Conservation (phyloP, 352 stramenopile genomes). For the Phytophthora aleatoria region DNA sequence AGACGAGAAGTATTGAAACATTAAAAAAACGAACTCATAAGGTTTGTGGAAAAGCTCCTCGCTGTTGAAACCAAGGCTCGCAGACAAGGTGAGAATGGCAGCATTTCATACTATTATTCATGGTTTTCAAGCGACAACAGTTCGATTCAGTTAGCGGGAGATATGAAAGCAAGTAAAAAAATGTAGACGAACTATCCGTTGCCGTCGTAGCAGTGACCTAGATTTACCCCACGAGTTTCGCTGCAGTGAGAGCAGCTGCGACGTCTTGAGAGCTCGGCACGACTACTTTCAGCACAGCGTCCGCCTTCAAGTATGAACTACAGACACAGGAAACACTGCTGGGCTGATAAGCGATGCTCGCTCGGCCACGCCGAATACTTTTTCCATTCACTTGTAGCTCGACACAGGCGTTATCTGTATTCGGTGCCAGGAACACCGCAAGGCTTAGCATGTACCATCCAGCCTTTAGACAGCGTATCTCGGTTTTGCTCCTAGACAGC, state of each 20-base stretch:
- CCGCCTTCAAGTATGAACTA: neutral
- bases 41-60: too few relatives aligned
- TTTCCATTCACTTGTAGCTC: neutral
- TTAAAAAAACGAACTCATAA: too few relatives aligned
- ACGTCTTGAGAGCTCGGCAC: neutral
- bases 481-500: neutral
- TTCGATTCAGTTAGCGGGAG: neutral
- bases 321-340: neutral
- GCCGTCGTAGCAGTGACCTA: neutral
- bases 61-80: too few relatives aligned
- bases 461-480: constrained; percentile 1
- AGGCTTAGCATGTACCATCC: constrained; percentile 7
- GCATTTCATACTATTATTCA: too few relatives aligned
- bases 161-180: neutral
- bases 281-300: neutral
- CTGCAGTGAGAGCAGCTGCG: constrained; percentile 1
- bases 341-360: neutral
- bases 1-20: neutral
- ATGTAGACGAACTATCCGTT: neutral
- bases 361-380: neutral
- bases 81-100: too few relatives aligned
- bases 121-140: too few relatives aligned
- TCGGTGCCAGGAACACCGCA: constrained; percentile 2
- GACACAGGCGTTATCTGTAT: neutral
- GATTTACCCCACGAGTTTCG: neutral